These are phyloP conservation scores for Cryptococcus jaspeensis DNA, from an alignment of 1,284 basidiomycete species.

Conservation along the genomic window DNA sequence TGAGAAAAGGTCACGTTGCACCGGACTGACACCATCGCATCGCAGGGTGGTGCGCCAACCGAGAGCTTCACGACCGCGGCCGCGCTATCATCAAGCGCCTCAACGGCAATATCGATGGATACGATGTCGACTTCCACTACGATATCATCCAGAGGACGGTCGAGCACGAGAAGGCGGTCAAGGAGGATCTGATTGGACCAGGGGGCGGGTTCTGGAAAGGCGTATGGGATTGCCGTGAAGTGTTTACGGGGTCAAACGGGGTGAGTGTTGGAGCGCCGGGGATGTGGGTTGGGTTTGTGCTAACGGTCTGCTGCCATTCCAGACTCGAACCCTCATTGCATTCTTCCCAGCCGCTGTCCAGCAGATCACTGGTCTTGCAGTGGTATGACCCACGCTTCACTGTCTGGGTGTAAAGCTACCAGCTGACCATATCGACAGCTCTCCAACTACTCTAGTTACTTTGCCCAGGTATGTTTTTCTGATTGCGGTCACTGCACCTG, in stretches of 20 bases:
- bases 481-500: too few species aligned
- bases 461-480: constrained; percentile 12
- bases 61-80: constrained; percentile 25
- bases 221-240: constrained; percentile 8
- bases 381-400: constrained; percentile 8
- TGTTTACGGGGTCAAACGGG: constrained; percentile 4
- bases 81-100: constrained; percentile 17
- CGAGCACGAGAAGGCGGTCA: constrained; percentile 21
- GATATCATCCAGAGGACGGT: constrained; percentile 21
- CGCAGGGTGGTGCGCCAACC: constrained; percentile 24
- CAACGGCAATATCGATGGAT: constrained; percentile 27
- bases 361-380: constrained; percentile 31
- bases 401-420: too few species aligned
- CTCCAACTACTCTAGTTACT: constrained; percentile 28
- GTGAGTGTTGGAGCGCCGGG: constrained; percentile 2
- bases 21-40: too few species aligned
- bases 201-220: background rate
- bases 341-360: constrained; percentile 30
- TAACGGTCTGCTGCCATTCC: background rate
- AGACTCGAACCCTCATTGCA: constrained; percentile 37
- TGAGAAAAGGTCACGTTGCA: too few species aligned
- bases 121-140: constrained; percentile 36
- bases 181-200: constrained; percentile 11
- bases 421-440: constrained; percentile 2
- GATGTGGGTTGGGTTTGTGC: too few species aligned